Evolutionary conservation across 2,329 filamentous ascomycete genomes (phyloP), one percentile per base, ranked within the genome.

Genomic region (Bimuria novae-zelandiae): DNA sequence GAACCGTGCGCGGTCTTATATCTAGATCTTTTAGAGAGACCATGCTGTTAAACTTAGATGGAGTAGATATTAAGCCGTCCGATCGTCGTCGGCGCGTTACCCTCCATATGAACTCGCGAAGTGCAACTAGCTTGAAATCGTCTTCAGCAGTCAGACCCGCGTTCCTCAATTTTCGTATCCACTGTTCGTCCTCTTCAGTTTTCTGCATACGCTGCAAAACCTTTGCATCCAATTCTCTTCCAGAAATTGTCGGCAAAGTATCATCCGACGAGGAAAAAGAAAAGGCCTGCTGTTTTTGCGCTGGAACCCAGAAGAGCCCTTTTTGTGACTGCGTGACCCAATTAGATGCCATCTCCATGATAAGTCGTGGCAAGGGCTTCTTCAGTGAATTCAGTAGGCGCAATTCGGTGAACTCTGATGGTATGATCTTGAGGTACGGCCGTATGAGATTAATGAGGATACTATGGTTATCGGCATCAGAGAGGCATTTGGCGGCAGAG

Each of bases 171-270:
- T 91, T 89, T 12, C 84, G 80, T n/a, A 99, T 78, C 92, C 94
- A 97, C 61, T 92, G 85, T 57, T 97, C 92, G 68, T 99, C 94
- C 71, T 97, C 93, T 7, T 96, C 92, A 61, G 92, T 96, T 67
- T 86, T 92, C 0, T 83, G 76, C 3, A 89, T 77, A 60, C 84
- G 85, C 57, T 79, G 82, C 23, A 94, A 75, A 8, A 84, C 79
- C 62, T 82, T 83, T 43, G 77, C 71, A 32, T 80, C 80, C 47
- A 82, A 70, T 55, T 88, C 86, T 64, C 79, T 81, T 41, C 82
- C 78, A 40, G 83, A 80, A 55, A 84, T 80, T 2, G 79, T 77
- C 10, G 82, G 80, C 19, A 83, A 64, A 14, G 79, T 72, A 22
- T 77, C 74, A n/a, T 82, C 82, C 14, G 82, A 77, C 5, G 84